phyloP scores from a whole-genome alignment of 1,284 basidiomycete species.

The Chalciporus piperatoides region DNA sequence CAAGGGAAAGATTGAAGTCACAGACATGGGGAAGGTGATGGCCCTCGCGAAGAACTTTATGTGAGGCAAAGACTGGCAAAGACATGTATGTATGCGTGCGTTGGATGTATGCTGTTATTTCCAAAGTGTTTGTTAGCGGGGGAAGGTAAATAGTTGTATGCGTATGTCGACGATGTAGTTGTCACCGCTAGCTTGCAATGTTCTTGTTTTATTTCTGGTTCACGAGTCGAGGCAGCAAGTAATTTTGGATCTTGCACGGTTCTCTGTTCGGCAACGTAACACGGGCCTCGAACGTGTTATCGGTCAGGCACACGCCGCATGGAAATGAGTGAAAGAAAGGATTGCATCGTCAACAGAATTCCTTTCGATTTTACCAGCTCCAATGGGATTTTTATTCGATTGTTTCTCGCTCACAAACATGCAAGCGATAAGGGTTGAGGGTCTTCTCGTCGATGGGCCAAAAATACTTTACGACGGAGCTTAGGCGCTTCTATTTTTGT shows the following conservation, averaged over 20 bases:
- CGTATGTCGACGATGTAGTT: not conserved
- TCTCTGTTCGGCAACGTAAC: too few species aligned
- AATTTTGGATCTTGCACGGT: too few species aligned
- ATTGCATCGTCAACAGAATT: too few species aligned
- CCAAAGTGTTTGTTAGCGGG: not conserved
- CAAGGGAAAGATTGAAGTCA: constrained; percentile 28
- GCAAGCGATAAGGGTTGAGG: too few species aligned
- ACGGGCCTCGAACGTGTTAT: not conserved
- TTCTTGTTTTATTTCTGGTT: not conserved
- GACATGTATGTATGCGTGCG: not conserved
- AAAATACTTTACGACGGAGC: not conserved
- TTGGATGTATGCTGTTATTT: not conserved
- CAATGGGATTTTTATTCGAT: not conserved
- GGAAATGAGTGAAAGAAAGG: not conserved
- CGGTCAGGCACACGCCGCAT: not conserved
- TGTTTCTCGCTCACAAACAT: too few species aligned
- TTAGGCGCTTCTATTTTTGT: not conserved
- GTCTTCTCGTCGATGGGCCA: too few species aligned
- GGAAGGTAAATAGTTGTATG: not conserved
- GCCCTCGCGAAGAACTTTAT: constrained; percentile 27
- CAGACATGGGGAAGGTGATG: constrained; percentile 31
- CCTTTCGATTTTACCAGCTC: not conserved
- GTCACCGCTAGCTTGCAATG: not conserved
- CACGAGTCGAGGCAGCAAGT: too few species aligned
- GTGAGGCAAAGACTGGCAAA: constrained; percentile 3